A percentile compares a stretch with the other conserved stretches of the same genome.
phyloP scores from a whole-genome alignment of 768 basidiomycete genomes.

The Sarcomyxa edulis region DNA sequence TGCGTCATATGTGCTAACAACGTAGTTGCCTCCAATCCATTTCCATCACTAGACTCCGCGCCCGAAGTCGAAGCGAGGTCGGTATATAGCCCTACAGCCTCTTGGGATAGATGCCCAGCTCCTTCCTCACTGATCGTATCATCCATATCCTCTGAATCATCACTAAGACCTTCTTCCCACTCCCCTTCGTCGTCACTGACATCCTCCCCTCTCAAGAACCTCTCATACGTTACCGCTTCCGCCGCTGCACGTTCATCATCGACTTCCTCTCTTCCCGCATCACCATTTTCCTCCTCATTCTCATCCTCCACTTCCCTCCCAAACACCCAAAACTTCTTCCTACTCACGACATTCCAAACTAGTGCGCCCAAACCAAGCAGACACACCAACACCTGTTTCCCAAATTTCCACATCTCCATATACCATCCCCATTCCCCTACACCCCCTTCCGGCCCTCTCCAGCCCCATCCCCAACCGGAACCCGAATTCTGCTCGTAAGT shows the following conservation, averaged over 20 bases:
- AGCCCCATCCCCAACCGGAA: neutral
- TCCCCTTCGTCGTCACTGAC: constrained; percentile 34
- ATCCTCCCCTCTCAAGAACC: constrained; percentile 58
- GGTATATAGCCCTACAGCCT: constrained; percentile 44
- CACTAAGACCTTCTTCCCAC: constrained; percentile 18
- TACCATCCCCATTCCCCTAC: constrained; percentile 22
- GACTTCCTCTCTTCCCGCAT: neutral
- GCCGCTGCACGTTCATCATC: constrained; percentile 19
- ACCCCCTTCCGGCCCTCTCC: constrained; percentile 12
- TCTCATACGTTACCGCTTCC: constrained; percentile 40
- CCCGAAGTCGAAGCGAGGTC: constrained; percentile 39
- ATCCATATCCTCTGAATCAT: constrained; percentile 28
- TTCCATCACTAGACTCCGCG: constrained; percentile 12
- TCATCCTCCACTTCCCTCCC: neutral
- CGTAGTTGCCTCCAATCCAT: constrained; percentile 34
- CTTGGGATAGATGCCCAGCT: constrained; percentile 22
- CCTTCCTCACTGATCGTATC: constrained; percentile 17
- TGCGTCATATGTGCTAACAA: constrained; percentile 52
- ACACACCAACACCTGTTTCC: constrained; percentile 4
- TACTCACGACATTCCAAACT: neutral
- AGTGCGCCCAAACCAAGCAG: constrained; percentile 1
- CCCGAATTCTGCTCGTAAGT: neutral
- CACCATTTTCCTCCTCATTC: neutral
- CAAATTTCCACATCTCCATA: constrained; percentile 31
- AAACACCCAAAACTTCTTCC: constrained; percentile 1